These are phyloP conservation scores for Casuarina equisetifolia DNA, from an alignment of 306 rosid species.

Conservation along the genomic window DNA sequence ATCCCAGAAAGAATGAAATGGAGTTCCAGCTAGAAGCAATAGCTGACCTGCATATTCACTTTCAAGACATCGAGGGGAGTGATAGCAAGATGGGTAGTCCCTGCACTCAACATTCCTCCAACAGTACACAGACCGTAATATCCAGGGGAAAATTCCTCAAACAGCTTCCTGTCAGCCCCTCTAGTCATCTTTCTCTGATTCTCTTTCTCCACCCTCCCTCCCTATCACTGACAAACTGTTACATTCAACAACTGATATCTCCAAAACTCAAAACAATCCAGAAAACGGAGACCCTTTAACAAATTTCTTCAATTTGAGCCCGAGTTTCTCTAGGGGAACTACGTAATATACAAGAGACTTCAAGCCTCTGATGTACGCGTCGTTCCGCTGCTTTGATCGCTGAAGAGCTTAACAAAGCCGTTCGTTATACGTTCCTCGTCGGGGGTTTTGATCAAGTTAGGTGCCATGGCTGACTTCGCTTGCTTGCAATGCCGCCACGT, in stretches of 20 bases:
- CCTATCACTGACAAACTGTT: not conserved
- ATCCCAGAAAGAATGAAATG: not conserved
- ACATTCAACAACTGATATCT: not conserved
- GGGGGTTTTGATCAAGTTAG: conserved; percentile 3
- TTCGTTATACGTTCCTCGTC: conserved; percentile 7
- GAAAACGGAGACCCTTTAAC: not conserved
- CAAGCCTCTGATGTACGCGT: not conserved
- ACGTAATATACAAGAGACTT: not conserved
- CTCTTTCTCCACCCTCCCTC: not conserved
- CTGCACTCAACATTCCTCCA: conserved; percentile 76
- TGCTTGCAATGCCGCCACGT: conserved; percentile 42
- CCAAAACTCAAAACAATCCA: not conserved
- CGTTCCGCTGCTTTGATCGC: not conserved
- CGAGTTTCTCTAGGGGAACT: not conserved
- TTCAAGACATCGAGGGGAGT: conserved; percentile 79
- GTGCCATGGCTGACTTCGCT: conserved; percentile 22
- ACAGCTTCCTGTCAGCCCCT: conserved; percentile 42
- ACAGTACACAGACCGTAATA: conserved; percentile 64
- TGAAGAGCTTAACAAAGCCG: not conserved
- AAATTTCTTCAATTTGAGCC: not conserved
- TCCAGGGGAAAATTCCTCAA: conserved; percentile 53
- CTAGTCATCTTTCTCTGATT: conserved; percentile 4
- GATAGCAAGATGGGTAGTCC: conserved; percentile 62
- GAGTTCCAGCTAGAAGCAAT: not conserved
- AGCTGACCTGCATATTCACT: conserved; percentile 74